Evolutionary conservation across 306 rosid genomes (phyloP), one percentile per base, ranked within the genome.

Genomic region (Phaseolus lunatus): DNA sequence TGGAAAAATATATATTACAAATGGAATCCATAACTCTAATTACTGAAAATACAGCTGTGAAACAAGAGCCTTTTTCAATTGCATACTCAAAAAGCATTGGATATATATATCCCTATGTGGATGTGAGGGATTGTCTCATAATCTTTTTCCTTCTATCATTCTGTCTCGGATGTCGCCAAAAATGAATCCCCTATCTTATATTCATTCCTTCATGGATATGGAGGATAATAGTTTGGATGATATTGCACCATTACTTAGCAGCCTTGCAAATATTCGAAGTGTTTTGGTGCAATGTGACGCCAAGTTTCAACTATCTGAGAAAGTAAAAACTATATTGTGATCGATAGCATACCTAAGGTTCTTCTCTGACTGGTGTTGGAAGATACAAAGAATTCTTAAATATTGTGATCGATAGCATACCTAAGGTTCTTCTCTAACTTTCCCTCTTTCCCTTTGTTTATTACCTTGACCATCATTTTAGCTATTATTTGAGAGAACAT

Each of bases 11-110:
- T 24, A 24, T 37, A 44, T 12, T 80, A 1, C 89, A 85, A 24
- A 56, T 87, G 84, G 27, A 29, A 75, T 85, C 87, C 43, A 78
- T 29, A n/a, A n/a, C n/a, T n/a, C n/a, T n/a, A n/a, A n/a, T n/a
- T n/a, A n/a, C n/a, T 0, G 84, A 87, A 19, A 12, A 85, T 24
- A 75, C 86, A 10, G 54, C 79, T 9, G 67, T 88, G 26, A 73
- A 54, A 53, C 13, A 47, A 44, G 16, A 78, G 2, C 89, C 87
- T 11, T 23, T 2, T 4, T 82, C 71, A 23, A 57, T 83, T 13
- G 26, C 22, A 4, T 31, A 23, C 18, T 13, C 48, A 23, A 54
- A 52, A 20, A 76, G 68, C 9, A 83, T 85, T 26, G 39, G 59
- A 62, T 18, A 23, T 52, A 24, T 1, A 35, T 86, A 23, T 70